Evolutionary conservation across 441 rosid genomes (phyloP).

Genomic region (Erysimum pusillum): DNA sequence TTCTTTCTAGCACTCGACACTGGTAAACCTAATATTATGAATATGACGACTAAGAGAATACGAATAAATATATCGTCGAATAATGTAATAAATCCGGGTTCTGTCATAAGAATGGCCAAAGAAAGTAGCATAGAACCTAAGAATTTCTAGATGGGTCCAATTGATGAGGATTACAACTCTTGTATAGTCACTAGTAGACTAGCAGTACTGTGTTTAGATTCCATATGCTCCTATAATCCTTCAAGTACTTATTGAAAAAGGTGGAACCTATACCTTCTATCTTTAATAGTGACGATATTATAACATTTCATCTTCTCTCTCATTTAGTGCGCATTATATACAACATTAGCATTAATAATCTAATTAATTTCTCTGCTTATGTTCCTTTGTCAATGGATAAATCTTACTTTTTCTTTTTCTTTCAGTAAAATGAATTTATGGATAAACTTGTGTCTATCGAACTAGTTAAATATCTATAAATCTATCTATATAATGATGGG

Average conservation of each 20-base stretch:
- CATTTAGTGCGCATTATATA: constrained; percentile 41
- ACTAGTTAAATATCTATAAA: too few relatives aligned
- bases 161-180: constrained; percentile 29
- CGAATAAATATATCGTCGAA: constrained; percentile 36
- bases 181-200: constrained; percentile 31
- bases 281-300: constrained; percentile 44
- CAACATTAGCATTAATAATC: constrained; percentile 14
- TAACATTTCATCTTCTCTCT: constrained; percentile 24
- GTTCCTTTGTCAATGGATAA: constrained; percentile 13
- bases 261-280: constrained; percentile 46
- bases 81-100: constrained; percentile 12
- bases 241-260: constrained; percentile 43
- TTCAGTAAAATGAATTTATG: not conserved
- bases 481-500: too few relatives aligned
- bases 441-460: not conserved
- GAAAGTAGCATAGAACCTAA: constrained; percentile 44
- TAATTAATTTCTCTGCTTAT: not conserved
- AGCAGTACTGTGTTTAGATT: constrained; percentile 47
- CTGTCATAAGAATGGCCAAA: constrained; percentile 40
- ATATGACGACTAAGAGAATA: constrained; percentile 28
- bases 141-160: constrained; percentile 33
- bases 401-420: not conserved
- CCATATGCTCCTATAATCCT: constrained; percentile 41
- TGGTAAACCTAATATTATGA: not conserved
- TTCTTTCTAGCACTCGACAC: too few relatives aligned